These are phyloP conservation scores for Lentinula boryana DNA, from an alignment of 768 basidiomycete species.

Conservation along the genomic window DNA sequence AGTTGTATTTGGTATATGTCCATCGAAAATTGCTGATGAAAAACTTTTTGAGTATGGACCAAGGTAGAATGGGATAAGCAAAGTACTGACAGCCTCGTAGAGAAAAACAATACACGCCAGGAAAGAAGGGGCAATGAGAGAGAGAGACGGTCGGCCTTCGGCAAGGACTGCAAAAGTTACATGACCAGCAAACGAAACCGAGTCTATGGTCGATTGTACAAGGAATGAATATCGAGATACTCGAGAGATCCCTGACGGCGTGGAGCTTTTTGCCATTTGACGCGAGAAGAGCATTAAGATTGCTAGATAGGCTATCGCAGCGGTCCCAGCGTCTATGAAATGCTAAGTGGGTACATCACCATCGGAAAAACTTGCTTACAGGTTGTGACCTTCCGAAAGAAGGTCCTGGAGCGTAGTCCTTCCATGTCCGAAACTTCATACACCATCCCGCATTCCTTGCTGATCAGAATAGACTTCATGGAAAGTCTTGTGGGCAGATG, in stretches of 20 bases:
- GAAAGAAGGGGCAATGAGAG: conserved; percentile 81
- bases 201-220: conserved; percentile 72
- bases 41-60: not conserved
- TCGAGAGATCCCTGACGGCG: conserved; percentile 71
- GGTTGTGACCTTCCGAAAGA: conserved; percentile 71
- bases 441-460: conserved; percentile 75
- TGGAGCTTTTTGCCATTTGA: conserved; percentile 71
- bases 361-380: conserved; percentile 30
- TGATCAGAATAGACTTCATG: conserved; percentile 63
- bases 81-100: conserved; percentile 67
- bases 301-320: conserved; percentile 59
- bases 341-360: not conserved
- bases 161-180: conserved; percentile 84
- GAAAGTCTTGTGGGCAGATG: conserved; percentile 47
- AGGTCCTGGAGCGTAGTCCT: conserved; percentile 61
- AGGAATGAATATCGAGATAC: conserved; percentile 83
- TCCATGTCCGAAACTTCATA: conserved; percentile 60
- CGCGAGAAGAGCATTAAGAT: conserved; percentile 65
- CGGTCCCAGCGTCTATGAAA: conserved; percentile 62
- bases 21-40: conserved; percentile 73
- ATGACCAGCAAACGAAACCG: conserved; percentile 82
- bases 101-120: conserved; percentile 74
- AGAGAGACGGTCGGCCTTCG: conserved; percentile 75
- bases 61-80: not conserved
- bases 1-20: conserved; percentile 80